Evolutionary conservation across 2,329 filamentous ascomycete genomes (phyloP).

Genomic region (Epichloe hybrida): DNA sequence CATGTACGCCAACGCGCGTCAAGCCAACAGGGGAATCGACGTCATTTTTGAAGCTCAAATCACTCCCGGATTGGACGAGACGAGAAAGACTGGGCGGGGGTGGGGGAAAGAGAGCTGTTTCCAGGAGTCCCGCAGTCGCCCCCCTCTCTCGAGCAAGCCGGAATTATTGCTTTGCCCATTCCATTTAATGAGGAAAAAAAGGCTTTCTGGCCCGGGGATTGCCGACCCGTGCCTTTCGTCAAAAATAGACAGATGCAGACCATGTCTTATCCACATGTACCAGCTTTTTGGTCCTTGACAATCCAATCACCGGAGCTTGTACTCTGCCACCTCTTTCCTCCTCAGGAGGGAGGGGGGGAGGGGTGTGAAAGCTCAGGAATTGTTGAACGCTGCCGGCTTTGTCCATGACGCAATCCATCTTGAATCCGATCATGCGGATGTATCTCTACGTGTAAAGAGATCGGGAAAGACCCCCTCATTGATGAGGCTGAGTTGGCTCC

Average conservation of each 20-base stretch:
- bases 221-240: not conserved
- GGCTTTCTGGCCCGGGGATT: not conserved
- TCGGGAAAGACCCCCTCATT: not conserved
- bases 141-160: no score
- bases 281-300: not conserved
- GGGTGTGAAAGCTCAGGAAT: not conserved
- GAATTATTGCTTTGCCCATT: not conserved
- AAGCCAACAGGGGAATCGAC: not conserved
- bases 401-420: constrained; percentile 3
- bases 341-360: no score
- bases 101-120: no score
- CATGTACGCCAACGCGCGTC: not conserved
- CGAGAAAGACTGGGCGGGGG: no score
- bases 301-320: constrained; percentile 1
- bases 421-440: not conserved
- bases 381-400: not conserved
- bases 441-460: not conserved
- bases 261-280: not conserved
- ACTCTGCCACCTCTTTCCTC: not conserved
- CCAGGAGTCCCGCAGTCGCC: no score
- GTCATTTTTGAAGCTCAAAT: not conserved
- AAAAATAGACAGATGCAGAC: not conserved
- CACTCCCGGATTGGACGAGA: not conserved
- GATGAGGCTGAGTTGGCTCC: not conserved
- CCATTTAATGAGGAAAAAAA: not conserved